A percentile compares a stretch with the other conserved stretches of the same genome.
phyloP scores from a whole-genome alignment of 2,329 filamentous ascomycete species.

The Penicillium sp. region DNA sequence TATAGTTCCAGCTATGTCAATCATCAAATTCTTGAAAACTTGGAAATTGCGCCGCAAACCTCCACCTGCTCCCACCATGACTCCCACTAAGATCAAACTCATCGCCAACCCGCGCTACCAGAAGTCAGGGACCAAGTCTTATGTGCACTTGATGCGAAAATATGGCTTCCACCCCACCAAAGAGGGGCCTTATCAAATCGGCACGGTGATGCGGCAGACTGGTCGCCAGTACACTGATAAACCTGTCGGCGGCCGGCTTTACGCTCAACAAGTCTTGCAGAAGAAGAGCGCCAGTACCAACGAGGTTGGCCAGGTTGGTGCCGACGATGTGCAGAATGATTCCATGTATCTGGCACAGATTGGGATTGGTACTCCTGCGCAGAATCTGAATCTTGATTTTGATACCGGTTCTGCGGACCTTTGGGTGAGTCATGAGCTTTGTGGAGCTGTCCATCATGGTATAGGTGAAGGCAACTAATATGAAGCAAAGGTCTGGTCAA shows the following conservation, averaged over 20 bases:
- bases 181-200: conserved; percentile 61
- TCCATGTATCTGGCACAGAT: conserved; percentile 65
- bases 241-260: conserved; percentile 52
- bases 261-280: conserved; percentile 53
- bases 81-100: conserved; percentile 50
- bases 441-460: neutral
- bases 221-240: conserved; percentile 50
- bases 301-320: conserved; percentile 54
- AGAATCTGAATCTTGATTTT: conserved; percentile 65
- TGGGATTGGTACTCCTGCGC: conserved; percentile 64
- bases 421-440: conserved; percentile 54
- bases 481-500: conserved; percentile 55
- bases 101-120: conserved; percentile 62
- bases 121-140: conserved; percentile 62
- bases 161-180: conserved; percentile 65
- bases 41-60: conserved; percentile 8
- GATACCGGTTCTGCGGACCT: conserved; percentile 72
- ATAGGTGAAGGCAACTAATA: conserved; percentile 10
- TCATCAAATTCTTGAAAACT: conserved; percentile 14
- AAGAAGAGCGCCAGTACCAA: conserved; percentile 41
- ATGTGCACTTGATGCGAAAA: conserved; percentile 62
- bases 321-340: conserved; percentile 69
- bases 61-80: conserved; percentile 28
- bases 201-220: conserved; percentile 51
- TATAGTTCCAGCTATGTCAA: conserved; percentile 6